These are phyloP conservation scores for Rhizopus stolonifer DNA, from an alignment of 371 early-diverging fungal genomes.

Conservation along the genomic window DNA sequence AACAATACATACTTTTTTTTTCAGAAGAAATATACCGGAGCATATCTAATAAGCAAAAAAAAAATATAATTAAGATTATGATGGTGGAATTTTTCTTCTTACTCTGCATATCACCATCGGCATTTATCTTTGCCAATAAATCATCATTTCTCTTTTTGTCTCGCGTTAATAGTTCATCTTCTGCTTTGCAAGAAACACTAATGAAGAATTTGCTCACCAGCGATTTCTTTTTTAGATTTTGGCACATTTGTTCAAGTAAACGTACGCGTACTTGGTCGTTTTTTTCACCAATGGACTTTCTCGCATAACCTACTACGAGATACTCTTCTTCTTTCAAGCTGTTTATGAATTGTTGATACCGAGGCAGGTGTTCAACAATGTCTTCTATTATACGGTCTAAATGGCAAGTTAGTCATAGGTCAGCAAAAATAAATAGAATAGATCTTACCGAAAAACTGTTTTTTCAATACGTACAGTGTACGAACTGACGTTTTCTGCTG, in stretches of 20 bases:
- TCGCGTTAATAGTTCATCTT: conserved; percentile 3
- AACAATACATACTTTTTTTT: conserved; percentile 12
- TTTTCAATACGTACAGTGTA: conserved; percentile 16
- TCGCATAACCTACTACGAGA: conserved; percentile 2
- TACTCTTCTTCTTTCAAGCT: conserved; percentile 17
- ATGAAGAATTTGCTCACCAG: conserved; percentile 11
- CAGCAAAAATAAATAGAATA: conserved; percentile 17
- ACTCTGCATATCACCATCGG: conserved; percentile 6
- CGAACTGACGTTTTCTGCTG: conserved; percentile 7
- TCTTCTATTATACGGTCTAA: conserved; percentile 18
- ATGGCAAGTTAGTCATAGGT: conserved; percentile 15
- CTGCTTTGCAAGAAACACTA: conserved; percentile 10
- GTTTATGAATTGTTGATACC: conserved; percentile 14
- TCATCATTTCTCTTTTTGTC: conserved; percentile 3
- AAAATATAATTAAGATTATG: conserved; percentile 9
- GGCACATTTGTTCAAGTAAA: conserved; percentile 5
- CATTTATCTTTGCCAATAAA: conserved; percentile 8
- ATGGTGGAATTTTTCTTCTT: background rate
- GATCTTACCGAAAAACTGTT: conserved; percentile 20
- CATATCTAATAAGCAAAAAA: conserved; percentile 11
- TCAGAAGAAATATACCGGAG: conserved; percentile 10
- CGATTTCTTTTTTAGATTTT: conserved; percentile 13
- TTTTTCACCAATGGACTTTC: conserved; percentile 10
- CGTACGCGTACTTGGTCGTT: conserved; percentile 3
- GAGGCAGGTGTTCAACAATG: conserved; percentile 18